Evolutionary conservation across 768 basidiomycete genomes (phyloP).

Genomic region (Boletus subparvulus): DNA sequence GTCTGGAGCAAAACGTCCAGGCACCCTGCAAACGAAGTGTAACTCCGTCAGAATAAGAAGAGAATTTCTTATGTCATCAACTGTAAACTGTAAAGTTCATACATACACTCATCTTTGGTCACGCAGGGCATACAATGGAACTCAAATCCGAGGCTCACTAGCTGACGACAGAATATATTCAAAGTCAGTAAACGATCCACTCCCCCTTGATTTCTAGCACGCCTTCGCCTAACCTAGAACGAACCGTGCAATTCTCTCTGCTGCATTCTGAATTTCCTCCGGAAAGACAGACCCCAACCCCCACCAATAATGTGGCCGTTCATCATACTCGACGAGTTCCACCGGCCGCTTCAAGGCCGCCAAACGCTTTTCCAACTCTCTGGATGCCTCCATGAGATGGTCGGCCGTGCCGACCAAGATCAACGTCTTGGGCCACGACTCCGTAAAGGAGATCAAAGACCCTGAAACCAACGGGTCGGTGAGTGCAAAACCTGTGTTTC

Average conservation of each 20-base stretch:
- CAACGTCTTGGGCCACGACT: conserved; percentile 12
- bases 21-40: too few species aligned
- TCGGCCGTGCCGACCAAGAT: conserved; percentile 13
- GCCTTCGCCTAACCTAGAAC: neutral
- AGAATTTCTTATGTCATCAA: too few species aligned
- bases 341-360: neutral
- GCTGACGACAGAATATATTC: too few species aligned
- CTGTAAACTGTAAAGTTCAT: too few species aligned
- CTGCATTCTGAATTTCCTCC: conserved; percentile 3
- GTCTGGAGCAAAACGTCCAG: too few species aligned
- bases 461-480: conserved; percentile 11
- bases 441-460: conserved; percentile 5
- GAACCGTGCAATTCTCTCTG: neutral
- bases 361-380: conserved; percentile 1
- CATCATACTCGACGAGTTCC: conserved; percentile 14
- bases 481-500: neutral
- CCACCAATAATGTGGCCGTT: conserved; percentile 17
- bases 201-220: neutral
- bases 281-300: neutral
- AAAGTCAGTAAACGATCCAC: too few species aligned
- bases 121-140: too few species aligned
- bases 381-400: conserved; percentile 6
- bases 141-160: too few species aligned
- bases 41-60: too few species aligned
- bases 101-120: too few species aligned